Percentiles rank a stretch among this genome's conserved stretches.
These are phyloP conservation scores for Rhododendron simsii DNA, from an alignment of 148 eudicot genomes.

Conservation along the genomic window DNA sequence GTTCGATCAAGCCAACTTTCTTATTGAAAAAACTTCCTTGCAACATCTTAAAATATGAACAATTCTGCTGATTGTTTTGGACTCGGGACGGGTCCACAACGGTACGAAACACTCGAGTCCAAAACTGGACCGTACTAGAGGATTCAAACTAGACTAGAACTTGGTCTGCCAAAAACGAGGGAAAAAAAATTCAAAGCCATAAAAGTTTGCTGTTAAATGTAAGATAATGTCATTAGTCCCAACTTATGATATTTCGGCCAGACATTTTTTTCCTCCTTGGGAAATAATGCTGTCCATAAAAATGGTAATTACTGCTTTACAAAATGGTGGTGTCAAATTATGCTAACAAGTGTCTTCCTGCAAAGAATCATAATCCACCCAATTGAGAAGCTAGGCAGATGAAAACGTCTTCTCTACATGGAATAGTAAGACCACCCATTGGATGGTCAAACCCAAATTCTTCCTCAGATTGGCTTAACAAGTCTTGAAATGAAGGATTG, in stretches of 20 bases:
- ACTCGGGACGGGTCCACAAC: too few species aligned
- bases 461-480: not conserved
- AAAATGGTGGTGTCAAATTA: not conserved
- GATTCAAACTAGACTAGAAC: too few species aligned
- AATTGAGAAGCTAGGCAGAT: slow-evolving; percentile 22
- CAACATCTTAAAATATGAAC: too few species aligned
- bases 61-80: too few species aligned
- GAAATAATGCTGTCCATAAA: not conserved
- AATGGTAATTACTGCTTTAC: not conserved
- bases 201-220: not conserved
- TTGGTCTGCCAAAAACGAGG: not conserved
- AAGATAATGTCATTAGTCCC: not conserved
- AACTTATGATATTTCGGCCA: not conserved
- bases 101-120: too few species aligned
- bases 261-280: not conserved
- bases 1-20: too few species aligned
- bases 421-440: slow-evolving; percentile 59
- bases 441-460: slow-evolving; percentile 46
- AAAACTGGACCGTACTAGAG: too few species aligned
- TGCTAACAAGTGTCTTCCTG: not conserved
- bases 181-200: not conserved
- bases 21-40: too few species aligned
- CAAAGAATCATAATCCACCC: slow-evolving; percentile 1
- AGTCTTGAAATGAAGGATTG: not conserved
- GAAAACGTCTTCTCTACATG: slow-evolving; percentile 51